Percentiles rank a stretch among this genome's conserved stretches.
phyloP scores from a whole-genome alignment of 371 early-diverging fungal genomes.

The Umbelopsis sp. region DNA sequence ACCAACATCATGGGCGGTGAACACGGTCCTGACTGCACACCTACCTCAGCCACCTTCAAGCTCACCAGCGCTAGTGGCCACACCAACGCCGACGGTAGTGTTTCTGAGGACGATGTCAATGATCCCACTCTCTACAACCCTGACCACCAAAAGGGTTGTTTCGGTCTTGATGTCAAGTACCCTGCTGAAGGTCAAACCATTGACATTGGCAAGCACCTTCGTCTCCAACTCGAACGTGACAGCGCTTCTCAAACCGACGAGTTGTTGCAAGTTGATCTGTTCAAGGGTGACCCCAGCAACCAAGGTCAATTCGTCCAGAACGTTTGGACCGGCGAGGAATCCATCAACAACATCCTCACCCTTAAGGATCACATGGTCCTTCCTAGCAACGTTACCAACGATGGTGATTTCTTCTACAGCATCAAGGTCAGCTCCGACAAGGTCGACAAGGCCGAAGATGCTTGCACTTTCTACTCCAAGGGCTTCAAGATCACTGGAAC shows the following conservation, averaged over 20 bases:
- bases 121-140: constrained; percentile 36
- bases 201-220: constrained; percentile 35
- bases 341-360: constrained; percentile 35
- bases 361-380: constrained; percentile 45
- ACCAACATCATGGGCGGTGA: constrained; percentile 44
- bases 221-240: constrained; percentile 39
- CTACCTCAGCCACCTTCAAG: constrained; percentile 65
- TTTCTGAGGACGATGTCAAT: constrained; percentile 47
- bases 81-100: constrained; percentile 55
- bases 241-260: constrained; percentile 39
- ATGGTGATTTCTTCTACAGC: constrained; percentile 35
- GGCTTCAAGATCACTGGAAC: constrained; percentile 30
- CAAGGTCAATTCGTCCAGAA: constrained; percentile 25
- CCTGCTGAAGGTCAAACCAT: constrained; percentile 33
- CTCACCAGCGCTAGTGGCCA: constrained; percentile 57
- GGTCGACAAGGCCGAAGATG: constrained; percentile 10
- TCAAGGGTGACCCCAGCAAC: constrained; percentile 35
- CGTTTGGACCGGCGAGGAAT: constrained; percentile 38
- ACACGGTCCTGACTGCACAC: constrained; percentile 52
- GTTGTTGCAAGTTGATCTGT: constrained; percentile 43
- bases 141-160: constrained; percentile 45
- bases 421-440: constrained; percentile 27
- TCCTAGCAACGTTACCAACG: constrained; percentile 25
- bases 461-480: constrained; percentile 33
- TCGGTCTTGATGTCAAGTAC: constrained; percentile 41